phyloP scores from a whole-genome alignment of 257 asterid genomes.

The Gardenia jasminoides region DNA sequence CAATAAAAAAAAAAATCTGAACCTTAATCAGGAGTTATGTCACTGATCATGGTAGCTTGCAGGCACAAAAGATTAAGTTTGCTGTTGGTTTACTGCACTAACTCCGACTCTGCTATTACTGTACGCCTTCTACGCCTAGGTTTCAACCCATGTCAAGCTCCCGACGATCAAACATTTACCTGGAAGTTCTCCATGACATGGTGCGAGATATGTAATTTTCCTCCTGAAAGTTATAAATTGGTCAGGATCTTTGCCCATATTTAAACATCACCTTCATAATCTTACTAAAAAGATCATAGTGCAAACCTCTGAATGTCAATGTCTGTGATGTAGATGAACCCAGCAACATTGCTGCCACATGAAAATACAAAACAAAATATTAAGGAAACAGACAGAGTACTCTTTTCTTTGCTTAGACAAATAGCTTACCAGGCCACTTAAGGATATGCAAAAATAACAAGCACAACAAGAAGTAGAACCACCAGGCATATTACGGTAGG shows the following conservation, averaged over 20 bases:
- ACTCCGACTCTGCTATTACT: neutral
- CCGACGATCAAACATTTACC: conserved; percentile 78
- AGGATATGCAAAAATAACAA: neutral
- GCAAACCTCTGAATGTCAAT: conserved; percentile 72
- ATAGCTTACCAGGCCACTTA: neutral
- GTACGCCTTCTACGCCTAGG: conserved; percentile 18
- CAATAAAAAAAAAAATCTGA: neutral
- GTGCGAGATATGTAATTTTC: conserved; percentile 82
- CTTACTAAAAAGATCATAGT: conserved; percentile 4
- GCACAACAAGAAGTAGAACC: neutral
- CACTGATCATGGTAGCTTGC: neutral
- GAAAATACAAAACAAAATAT: conserved; percentile 9
- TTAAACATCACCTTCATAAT: neutral
- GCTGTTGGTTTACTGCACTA: neutral
- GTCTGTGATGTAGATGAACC: conserved; percentile 90
- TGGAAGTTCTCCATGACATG: conserved; percentile 88
- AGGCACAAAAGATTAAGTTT: neutral
- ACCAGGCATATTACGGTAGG: neutral
- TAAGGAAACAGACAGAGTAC: conserved; percentile 13
- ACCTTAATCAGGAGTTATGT: neutral
- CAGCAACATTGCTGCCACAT: conserved; percentile 75
- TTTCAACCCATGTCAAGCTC: conserved; percentile 86
- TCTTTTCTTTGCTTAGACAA: neutral
- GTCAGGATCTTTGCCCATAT: neutral
- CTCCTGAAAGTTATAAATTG: conserved; percentile 44